Evolutionary conservation across 2,329 filamentous ascomycete species (phyloP), one percentile per base, ranked within the genome.

Genomic region (Aspergillus arachidicola): DNA sequence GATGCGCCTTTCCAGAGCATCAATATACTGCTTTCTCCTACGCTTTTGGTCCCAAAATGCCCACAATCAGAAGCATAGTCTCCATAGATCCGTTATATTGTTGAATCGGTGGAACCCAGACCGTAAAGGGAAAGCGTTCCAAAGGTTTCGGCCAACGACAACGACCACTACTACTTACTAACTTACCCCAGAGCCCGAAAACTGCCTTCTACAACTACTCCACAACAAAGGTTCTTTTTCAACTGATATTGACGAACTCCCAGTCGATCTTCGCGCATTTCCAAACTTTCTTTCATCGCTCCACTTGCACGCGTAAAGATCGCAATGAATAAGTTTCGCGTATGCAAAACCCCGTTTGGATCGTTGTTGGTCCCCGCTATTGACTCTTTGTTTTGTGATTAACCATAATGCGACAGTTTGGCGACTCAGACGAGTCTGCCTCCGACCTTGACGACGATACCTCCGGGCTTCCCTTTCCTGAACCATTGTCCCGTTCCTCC

Each of bases 381-480:
- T 28, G 21, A 21, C 58, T 48, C 36, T 14, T 51, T 51, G 32
- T 36, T 28, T 28, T 28, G 26, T 14, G 28, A 55, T 30, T 60
- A 30, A 51, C 10, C 57, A 23, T 10, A 19, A 30, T 57, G 23
- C 57, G 64, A 57, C 66, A 82, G 79, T 80, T 81, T 66, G 76
- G 75, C 66, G 76, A 79, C 69, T 79, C 79, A 57, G 80, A 82
- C 60, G 81, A 79, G 65, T 83, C 82, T 46, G 73, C 73, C 55
- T 79, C 79, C 56, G 79, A 80, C 63, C 69, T 87, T 71, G 87
- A 91, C 71, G 87, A 90, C 71, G 84, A 87, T 71, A 78, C 80
- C 59, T 80, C 81, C 66, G 88, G 89, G 23, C 88, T 98, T 6
- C 95, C 95, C 14, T 98, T 97, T 80, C 95, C 95, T 1, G 85